These are phyloP conservation scores for Botryotinia calthae DNA, from an alignment of 2,329 filamentous ascomycete species.

Conservation along the genomic window DNA sequence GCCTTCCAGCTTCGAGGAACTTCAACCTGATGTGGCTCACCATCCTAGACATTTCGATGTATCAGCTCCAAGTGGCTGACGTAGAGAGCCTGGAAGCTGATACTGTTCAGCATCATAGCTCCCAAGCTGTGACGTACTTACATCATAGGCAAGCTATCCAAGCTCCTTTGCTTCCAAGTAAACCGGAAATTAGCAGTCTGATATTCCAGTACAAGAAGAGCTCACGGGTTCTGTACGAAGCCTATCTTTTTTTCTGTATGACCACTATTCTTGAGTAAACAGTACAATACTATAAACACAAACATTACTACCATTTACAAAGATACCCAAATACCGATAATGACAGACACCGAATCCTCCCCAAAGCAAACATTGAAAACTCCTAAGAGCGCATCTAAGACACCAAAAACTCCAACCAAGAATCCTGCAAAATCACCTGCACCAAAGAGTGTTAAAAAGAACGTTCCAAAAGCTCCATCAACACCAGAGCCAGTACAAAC, in stretches of 20 bases:
- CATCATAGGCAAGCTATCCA: constrained; percentile 14
- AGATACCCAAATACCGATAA: constrained; percentile 10
- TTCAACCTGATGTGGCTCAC: constrained; percentile 4
- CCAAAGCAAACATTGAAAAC: constrained; percentile 11
- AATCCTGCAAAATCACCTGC: constrained; percentile 2
- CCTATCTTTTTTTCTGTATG: constrained; percentile 7
- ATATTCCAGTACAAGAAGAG: constrained; percentile 20
- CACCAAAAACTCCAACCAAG: constrained; percentile 9
- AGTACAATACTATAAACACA: not conserved
- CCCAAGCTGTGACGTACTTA: constrained; percentile 15
- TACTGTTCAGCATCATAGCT: constrained; percentile 12
- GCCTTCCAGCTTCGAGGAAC: constrained; percentile 8
- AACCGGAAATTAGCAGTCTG: constrained; percentile 17
- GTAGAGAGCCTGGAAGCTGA: constrained; percentile 7
- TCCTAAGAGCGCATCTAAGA: constrained; percentile 5
- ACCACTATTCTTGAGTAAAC: constrained; percentile 6
- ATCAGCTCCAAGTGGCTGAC: constrained; percentile 15
- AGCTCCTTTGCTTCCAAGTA: constrained; percentile 14
- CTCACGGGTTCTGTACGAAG: constrained; percentile 16
- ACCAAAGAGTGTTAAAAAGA: constrained; percentile 6
- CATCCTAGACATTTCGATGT: not conserved
- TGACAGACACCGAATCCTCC: constrained; percentile 19
- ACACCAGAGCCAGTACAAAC: constrained; percentile 20
- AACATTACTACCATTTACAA: not conserved
- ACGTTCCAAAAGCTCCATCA: constrained; percentile 8